Evolutionary conservation across 176 grass and related monocot species (phyloP).

Genomic region (Aegilops bicornis): DNA sequence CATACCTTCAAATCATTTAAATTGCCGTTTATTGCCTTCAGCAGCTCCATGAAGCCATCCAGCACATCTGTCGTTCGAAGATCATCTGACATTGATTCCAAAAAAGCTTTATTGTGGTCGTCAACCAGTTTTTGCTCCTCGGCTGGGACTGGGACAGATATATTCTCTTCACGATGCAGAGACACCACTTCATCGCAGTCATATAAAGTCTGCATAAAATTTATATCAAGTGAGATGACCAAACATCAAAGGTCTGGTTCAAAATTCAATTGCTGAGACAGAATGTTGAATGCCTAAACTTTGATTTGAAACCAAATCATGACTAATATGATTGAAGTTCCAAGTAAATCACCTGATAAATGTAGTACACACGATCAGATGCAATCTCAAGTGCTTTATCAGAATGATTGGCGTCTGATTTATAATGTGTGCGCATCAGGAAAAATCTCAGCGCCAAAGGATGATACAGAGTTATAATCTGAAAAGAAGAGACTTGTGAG

Average conservation of each 20-base stretch:
- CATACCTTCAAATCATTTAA: constrained; percentile 85
- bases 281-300: neutral
- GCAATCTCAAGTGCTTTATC: constrained; percentile 57
- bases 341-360: constrained; percentile 74
- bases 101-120: constrained; percentile 50
- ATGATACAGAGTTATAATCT: constrained; percentile 91
- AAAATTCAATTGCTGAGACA: neutral
- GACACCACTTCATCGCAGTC: constrained; percentile 64
- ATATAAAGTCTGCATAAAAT: constrained; percentile 62
- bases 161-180: constrained; percentile 42
- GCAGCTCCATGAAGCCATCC: constrained; percentile 78
- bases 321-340: neutral
- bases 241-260: neutral
- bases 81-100: constrained; percentile 80
- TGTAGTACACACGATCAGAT: constrained; percentile 85
- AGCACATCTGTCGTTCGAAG: constrained; percentile 81
- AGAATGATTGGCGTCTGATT: constrained; percentile 87
- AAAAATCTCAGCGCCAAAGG: constrained; percentile 92
- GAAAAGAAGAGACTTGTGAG: neutral
- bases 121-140: constrained; percentile 62
- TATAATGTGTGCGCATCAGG: constrained; percentile 94
- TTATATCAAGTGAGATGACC: neutral
- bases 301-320: neutral
- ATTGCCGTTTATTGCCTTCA: constrained; percentile 87
- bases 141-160: constrained; percentile 43